Conservation (phyloP, 768 basidiomycete species). For the Leccinum sublutescens region DNA sequence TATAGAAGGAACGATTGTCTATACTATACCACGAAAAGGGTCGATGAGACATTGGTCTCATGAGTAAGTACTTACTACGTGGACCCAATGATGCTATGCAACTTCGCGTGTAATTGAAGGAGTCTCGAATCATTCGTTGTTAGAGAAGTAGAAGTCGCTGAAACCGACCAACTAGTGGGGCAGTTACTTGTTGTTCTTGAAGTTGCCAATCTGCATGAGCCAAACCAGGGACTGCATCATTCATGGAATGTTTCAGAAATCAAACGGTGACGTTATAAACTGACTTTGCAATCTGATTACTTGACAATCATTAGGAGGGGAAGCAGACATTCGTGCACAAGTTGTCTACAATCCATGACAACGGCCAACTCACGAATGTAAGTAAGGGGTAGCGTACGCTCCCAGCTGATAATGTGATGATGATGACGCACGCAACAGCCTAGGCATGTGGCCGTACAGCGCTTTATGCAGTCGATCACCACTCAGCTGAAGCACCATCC, state of each 20-base stretch:
- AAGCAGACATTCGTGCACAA: slow-evolving; percentile 1
- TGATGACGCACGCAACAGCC: slow-evolving; percentile 4
- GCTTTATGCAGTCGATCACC: slow-evolving; percentile 42
- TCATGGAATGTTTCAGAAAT: not conserved
- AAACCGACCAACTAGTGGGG: too few species aligned
- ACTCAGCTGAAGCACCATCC: slow-evolving; percentile 50
- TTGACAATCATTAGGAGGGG: not conserved
- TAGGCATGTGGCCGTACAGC: slow-evolving; percentile 24
- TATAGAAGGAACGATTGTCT: not conserved
- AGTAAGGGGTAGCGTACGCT: slow-evolving; percentile 6
- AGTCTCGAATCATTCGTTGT: not conserved
- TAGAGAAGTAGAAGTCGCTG: too few species aligned
- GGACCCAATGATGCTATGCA: too few species aligned
- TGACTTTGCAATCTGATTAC: not conserved
- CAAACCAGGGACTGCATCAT: not conserved
- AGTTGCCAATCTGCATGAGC: too few species aligned
- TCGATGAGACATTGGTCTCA: not conserved
- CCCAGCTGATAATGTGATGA: slow-evolving; percentile 6
- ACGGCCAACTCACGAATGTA: slow-evolving; percentile 8
- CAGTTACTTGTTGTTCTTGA: too few species aligned
- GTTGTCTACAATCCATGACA: not conserved
- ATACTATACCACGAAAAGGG: slow-evolving; percentile 10
- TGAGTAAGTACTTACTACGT: not conserved
- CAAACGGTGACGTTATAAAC: not conserved
- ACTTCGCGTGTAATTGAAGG: too few species aligned